Conservation (phyloP, 2,329 filamentous ascomycete species). For the Aulographum hederae region DNA sequence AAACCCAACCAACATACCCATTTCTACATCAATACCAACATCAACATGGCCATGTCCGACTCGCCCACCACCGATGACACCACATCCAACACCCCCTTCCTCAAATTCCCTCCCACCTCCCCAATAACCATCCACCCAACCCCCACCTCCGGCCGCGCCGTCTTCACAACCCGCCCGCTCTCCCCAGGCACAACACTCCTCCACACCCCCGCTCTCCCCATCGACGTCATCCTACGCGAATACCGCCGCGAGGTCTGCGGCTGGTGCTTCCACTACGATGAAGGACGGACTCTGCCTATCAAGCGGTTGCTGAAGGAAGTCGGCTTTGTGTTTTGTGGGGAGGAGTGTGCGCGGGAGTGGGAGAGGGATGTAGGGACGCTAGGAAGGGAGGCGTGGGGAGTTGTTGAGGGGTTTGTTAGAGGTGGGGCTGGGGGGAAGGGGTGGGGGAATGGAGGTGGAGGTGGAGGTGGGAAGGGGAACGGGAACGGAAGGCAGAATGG, state of each 20-base stretch:
- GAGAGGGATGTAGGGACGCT: conserved; percentile 9
- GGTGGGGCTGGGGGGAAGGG: too few species aligned
- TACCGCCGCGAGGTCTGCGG: conserved; percentile 31
- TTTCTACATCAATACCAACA: too few species aligned
- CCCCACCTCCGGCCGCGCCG: conserved; percentile 23
- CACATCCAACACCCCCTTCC: too few species aligned
- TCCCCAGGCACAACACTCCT: conserved; percentile 17
- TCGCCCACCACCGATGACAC: too few species aligned
- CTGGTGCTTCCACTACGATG: conserved; percentile 26
- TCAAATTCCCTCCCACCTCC: too few species aligned
- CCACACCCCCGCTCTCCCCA: conserved; percentile 17
- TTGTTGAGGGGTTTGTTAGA: conserved; percentile 10
- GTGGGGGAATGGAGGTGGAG: conserved; percentile 19
- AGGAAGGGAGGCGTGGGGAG: conserved; percentile 10
- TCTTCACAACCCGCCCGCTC: conserved; percentile 21
- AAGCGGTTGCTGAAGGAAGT: conserved; percentile 19
- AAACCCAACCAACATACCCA: too few species aligned
- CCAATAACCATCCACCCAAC: conserved; percentile 22
- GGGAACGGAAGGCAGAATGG: conserved; percentile 9
- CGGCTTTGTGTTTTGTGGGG: conserved; percentile 24
- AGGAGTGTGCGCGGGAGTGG: conserved; percentile 19
- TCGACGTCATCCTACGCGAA: conserved; percentile 23
- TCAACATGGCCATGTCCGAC: too few species aligned
- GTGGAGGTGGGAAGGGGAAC: conserved; percentile 10
- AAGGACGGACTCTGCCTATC: conserved; percentile 22